A percentile compares a stretch with the other conserved stretches of the same genome.
These are phyloP conservation scores for Candida caryicola DNA, from an alignment of 805 yeast species.

Conservation along the genomic window DNA sequence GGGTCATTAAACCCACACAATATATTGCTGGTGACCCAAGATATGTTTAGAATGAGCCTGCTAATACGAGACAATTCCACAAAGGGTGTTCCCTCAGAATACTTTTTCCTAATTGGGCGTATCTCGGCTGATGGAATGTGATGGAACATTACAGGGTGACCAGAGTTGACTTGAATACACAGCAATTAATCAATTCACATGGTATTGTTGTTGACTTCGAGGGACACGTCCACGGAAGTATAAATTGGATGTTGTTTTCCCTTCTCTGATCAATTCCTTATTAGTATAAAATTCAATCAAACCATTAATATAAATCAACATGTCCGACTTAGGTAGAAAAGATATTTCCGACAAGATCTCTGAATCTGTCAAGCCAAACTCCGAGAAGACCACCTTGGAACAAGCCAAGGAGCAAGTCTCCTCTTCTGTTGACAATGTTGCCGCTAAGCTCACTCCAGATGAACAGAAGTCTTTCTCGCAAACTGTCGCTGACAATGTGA, in stretches of 20 bases:
- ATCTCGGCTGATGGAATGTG: neutral
- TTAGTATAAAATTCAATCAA: no score
- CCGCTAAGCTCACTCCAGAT: constrained; percentile 57
- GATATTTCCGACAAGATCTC: constrained; percentile 37
- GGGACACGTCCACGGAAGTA: neutral
- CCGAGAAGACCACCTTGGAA: constrained; percentile 37
- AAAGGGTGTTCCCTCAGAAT: no score
- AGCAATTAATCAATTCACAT: neutral
- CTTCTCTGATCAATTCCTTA: no score
- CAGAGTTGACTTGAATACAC: neutral
- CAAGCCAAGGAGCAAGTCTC: constrained; percentile 37
- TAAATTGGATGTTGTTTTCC: constrained; percentile 1
- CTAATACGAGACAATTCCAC: no score
- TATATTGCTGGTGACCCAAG: no score
- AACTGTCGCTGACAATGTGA: constrained; percentile 60
- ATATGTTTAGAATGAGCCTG: no score
- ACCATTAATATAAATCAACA: constrained; percentile 7
- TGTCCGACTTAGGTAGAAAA: constrained; percentile 46
- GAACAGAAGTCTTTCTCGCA: constrained; percentile 68
- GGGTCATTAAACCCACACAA: no score
- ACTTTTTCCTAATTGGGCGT: neutral
- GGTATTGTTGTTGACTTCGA: no score
- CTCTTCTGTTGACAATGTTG: constrained; percentile 32
- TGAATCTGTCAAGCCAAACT: constrained; percentile 41
- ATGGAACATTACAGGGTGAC: neutral